Evolutionary conservation across 345 rosid species (phyloP), one percentile per base, ranked within the genome.

Genomic region (Boechera divaricarpa): DNA sequence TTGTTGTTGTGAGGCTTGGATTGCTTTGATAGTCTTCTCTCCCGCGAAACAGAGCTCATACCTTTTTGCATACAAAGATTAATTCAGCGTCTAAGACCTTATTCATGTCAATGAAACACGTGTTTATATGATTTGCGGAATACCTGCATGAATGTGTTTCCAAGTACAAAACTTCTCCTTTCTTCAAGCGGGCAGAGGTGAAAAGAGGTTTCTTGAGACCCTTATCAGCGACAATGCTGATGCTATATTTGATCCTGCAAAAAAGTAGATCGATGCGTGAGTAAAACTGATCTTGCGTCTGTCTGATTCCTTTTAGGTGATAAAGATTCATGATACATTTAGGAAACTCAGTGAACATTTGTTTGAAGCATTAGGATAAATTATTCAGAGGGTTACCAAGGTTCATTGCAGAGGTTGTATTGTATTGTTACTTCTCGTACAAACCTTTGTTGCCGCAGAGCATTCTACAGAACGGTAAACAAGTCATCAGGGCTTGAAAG

Each of bases 361-460:
- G 5, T 62, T 45, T 62, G 6, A 32, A 62, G 42, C 32, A 60
- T 66, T 62, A 15, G 32, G 74, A 31, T 68, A 31, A 18, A 52
- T 26, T 10, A 28, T 4, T 33, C 69, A 41, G 55, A 65, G 62
- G 72, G 76, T 45, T 91, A 96, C 99, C 98, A 96, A 31, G 99
- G 99, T 82, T 96, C 99, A 86, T 96, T 93, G 88, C 99, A 96
- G 73, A 96, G 96, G 79, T 93, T 96, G 89, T 93, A 96, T 74
- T 96, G 99, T 76, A 96, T 91, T 38, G 97, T 93, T 51, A 96
- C 98, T 88, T 96, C 99, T 32, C 98, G 92, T 48, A 93, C 97
- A 87, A 90, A 96, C 82, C 94, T 86, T 79, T 96, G 99, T 65
- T 93, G 99, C 77, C 99, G 86, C 83, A 93, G 75, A 58, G 99